Evolutionary conservation across 805 yeast species (phyloP).

Genomic region (Vanderwaltozyma polyspora): DNA sequence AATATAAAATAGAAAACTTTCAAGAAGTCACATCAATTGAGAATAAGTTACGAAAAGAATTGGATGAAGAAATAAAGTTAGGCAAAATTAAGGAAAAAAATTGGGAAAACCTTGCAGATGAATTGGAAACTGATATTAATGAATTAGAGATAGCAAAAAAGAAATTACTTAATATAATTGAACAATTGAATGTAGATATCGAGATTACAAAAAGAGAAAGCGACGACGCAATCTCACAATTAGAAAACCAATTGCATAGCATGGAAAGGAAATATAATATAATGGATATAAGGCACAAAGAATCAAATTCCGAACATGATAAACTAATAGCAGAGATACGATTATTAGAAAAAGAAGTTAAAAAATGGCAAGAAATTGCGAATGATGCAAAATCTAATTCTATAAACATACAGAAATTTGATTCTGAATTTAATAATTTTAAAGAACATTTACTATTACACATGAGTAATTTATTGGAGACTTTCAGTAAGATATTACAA

Average conservation of each 20-base stretch:
- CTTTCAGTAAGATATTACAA: slow-evolving; percentile 46
- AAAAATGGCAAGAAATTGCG: slow-evolving; percentile 13
- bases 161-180: slow-evolving; percentile 3
- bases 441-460: slow-evolving; percentile 35
- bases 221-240: slow-evolving; percentile 20
- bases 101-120: slow-evolving; percentile 16
- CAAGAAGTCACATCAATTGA: slow-evolving; percentile 5
- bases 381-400: slow-evolving; percentile 6
- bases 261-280: slow-evolving; percentile 7
- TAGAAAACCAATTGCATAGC: slow-evolving; percentile 10
- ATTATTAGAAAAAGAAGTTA: slow-evolving; percentile 16
- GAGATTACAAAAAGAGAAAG: slow-evolving; percentile 14
- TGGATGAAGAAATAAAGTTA: slow-evolving; percentile 10
- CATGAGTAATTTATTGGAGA: slow-evolving; percentile 38
- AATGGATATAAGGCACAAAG: slow-evolving; percentile 6
- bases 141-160: not conserved
- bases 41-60: slow-evolving; percentile 6
- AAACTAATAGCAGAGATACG: slow-evolving; percentile 8
- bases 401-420: slow-evolving; percentile 14
- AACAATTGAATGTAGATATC: slow-evolving; percentile 13
- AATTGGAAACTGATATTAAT: slow-evolving; percentile 11
- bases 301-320: slow-evolving; percentile 6
- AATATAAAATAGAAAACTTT: slow-evolving; percentile 3
- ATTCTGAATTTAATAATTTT: slow-evolving; percentile 30
- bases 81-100: slow-evolving; percentile 14